These are phyloP conservation scores for Penicillium roqueforti DNA, from an alignment of 495 filamentous ascomycete genomes.

Conservation along the genomic window DNA sequence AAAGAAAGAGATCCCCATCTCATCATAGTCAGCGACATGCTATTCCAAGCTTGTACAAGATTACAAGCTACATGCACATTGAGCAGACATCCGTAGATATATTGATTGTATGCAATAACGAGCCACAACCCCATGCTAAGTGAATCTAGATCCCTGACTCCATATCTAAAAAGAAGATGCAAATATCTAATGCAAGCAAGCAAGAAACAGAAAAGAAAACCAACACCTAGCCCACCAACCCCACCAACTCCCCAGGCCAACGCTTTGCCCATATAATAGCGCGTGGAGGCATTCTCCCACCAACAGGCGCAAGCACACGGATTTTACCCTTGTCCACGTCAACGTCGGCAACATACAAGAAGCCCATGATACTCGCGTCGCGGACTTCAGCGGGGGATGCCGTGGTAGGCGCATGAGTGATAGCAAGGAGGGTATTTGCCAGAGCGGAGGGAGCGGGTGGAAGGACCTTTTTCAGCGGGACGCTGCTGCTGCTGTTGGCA, in stretches of 20 bases:
- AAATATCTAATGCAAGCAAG: background rate
- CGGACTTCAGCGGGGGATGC: conserved; percentile 69
- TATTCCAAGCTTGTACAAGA: background rate
- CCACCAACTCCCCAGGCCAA: conserved; percentile 50
- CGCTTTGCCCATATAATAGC: conserved; percentile 65
- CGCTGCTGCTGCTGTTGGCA: conserved; percentile 18
- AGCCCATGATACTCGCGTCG: conserved; percentile 84
- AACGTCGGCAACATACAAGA: conserved; percentile 85
- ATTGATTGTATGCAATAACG: background rate
- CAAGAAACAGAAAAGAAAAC: background rate
- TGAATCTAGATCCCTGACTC: background rate
- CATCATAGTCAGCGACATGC: too few species aligned
- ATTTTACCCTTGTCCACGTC: conserved; percentile 80
- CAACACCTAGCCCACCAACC: conserved; percentile 40
- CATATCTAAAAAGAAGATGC: background rate
- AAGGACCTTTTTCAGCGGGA: conserved; percentile 35
- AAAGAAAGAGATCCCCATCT: too few species aligned
- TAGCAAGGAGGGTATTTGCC: conserved; percentile 67
- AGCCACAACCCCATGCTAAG: conserved; percentile 3
- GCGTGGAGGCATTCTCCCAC: conserved; percentile 68
- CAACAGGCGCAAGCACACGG: conserved; percentile 75
- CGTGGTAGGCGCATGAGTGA: conserved; percentile 65
- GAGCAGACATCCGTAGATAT: background rate
- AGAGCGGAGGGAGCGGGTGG: conserved; percentile 32
- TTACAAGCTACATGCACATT: background rate